Conservation (phyloP, 352 stramenopile species). For the Phytophthora chlamydospora region DNA sequence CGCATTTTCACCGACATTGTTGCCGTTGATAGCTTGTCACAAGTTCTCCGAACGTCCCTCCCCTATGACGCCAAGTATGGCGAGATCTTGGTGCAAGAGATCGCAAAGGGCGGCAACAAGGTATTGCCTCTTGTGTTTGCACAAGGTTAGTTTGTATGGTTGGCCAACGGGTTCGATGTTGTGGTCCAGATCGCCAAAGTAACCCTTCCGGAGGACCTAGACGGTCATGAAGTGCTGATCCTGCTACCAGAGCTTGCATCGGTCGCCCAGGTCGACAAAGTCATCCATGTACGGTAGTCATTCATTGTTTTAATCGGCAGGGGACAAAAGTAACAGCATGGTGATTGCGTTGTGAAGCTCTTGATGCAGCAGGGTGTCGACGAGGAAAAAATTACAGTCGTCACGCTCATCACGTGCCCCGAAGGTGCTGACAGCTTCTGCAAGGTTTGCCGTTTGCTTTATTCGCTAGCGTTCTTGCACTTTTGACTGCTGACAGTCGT, state of each 20-base stretch:
- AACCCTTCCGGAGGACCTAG: constrained; percentile 64
- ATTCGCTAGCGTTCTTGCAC: neutral
- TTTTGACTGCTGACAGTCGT: neutral
- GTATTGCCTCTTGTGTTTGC: constrained; percentile 17
- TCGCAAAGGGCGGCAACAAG: constrained; percentile 50
- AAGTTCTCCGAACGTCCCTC: constrained; percentile 60
- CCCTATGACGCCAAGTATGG: constrained; percentile 74
- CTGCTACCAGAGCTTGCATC: constrained; percentile 70
- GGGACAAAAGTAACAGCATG: neutral
- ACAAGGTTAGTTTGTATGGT: neutral
- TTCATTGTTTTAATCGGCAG: neutral
- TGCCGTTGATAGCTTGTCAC: constrained; percentile 40
- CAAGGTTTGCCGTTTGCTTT: constrained; percentile 45
- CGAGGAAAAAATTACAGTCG: constrained; percentile 80
- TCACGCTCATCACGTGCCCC: constrained; percentile 81
- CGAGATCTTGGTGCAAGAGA: constrained; percentile 61
- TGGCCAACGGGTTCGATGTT: constrained; percentile 2
- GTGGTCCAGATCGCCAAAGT: constrained; percentile 49
- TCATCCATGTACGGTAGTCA: constrained; percentile 62
- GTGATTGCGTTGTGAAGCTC: constrained; percentile 40
- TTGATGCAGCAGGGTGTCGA: constrained; percentile 74
- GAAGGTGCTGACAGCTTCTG: constrained; percentile 84
- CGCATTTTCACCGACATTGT: neutral
- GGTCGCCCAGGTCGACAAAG: constrained; percentile 71
- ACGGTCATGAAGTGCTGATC: constrained; percentile 71